Conservation (phyloP, 2,329 filamentous ascomycete genomes). For the Lachnellula hyalina region DNA sequence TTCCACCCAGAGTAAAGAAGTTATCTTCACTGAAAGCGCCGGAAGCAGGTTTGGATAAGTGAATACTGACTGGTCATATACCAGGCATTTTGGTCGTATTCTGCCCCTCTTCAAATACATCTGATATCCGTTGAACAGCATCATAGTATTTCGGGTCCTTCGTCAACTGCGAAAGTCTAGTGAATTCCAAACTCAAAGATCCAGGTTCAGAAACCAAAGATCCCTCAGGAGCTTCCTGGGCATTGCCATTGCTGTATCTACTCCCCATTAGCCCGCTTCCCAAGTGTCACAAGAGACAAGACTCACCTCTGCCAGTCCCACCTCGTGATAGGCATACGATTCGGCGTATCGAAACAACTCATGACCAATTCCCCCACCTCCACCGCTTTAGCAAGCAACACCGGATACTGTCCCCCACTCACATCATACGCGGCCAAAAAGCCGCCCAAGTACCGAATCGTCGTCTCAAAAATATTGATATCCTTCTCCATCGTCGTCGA, state of each 20-base stretch:
- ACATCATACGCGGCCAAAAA: conserved; percentile 84
- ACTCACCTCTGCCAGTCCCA: conserved; percentile 47
- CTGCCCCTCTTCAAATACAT: conserved; percentile 50
- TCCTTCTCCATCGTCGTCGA: conserved; percentile 48
- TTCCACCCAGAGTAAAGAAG: conserved; percentile 50
- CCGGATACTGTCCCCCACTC: conserved; percentile 61
- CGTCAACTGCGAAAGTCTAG: conserved; percentile 58
- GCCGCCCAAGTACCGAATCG: conserved; percentile 85
- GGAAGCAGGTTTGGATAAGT: conserved; percentile 45
- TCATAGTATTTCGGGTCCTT: conserved; percentile 59
- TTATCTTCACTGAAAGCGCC: conserved; percentile 45
- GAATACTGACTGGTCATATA: conserved; percentile 55
- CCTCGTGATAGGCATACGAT: conserved; percentile 70
- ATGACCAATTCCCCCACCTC: conserved; percentile 69
- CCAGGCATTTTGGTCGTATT: conserved; percentile 51
- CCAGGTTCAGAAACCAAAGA: conserved; percentile 57
- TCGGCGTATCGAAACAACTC: conserved; percentile 77
- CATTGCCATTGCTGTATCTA: conserved; percentile 39
- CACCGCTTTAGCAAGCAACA: conserved; percentile 63
- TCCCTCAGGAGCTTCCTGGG: conserved; percentile 52
- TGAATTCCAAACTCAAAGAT: conserved; percentile 54
- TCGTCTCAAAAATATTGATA: conserved; percentile 71
- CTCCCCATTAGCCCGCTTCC: conserved; percentile 37
- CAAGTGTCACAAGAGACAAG: conserved; percentile 11
- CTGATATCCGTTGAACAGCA: conserved; percentile 51